These are phyloP conservation scores for Pseudozyma tsukubaensis DNA, from an alignment of 1,284 basidiomycete genomes.

Conservation along the genomic window DNA sequence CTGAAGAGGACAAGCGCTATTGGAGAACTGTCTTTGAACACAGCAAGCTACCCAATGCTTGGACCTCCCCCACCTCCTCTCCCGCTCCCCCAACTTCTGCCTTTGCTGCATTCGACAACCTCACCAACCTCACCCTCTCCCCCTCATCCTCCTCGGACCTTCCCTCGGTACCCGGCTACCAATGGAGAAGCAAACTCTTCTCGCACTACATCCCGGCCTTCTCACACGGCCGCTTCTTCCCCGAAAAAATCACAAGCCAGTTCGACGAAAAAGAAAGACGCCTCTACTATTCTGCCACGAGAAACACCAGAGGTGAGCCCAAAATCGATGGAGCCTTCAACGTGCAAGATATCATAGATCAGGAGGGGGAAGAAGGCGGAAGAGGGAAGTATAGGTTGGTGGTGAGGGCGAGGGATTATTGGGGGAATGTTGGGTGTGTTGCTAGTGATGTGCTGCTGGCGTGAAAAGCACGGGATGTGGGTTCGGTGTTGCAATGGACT, in stretches of 20 bases:
- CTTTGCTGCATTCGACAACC: not conserved
- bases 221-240: slow-evolving; percentile 43
- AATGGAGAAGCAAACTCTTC: slow-evolving; percentile 46
- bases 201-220: slow-evolving; percentile 55
- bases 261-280: slow-evolving; percentile 59
- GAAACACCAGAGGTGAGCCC: slow-evolving; percentile 46
- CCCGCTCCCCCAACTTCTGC: not conserved
- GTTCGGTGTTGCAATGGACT: too few species aligned
- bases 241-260: slow-evolving; percentile 47
- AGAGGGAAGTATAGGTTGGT: slow-evolving; percentile 53
- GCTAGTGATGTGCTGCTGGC: slow-evolving; percentile 43
- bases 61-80: slow-evolving; percentile 12
- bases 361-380: slow-evolving; percentile 26
- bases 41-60: slow-evolving; percentile 49
- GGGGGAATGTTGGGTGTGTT: slow-evolving; percentile 55
- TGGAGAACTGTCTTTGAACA: slow-evolving; percentile 58
- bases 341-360: slow-evolving; percentile 24
- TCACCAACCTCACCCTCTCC: not conserved
- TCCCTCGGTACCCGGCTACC: slow-evolving; percentile 5
- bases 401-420: slow-evolving; percentile 56
- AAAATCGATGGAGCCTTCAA: slow-evolving; percentile 48
- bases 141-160: too few species aligned
- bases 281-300: slow-evolving; percentile 52
- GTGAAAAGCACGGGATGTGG: slow-evolving; percentile 7
- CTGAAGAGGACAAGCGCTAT: slow-evolving; percentile 12